Base-by-base conservation (phyloP, 139 green algal genomes). In the Chlorella ohadii region DNA sequence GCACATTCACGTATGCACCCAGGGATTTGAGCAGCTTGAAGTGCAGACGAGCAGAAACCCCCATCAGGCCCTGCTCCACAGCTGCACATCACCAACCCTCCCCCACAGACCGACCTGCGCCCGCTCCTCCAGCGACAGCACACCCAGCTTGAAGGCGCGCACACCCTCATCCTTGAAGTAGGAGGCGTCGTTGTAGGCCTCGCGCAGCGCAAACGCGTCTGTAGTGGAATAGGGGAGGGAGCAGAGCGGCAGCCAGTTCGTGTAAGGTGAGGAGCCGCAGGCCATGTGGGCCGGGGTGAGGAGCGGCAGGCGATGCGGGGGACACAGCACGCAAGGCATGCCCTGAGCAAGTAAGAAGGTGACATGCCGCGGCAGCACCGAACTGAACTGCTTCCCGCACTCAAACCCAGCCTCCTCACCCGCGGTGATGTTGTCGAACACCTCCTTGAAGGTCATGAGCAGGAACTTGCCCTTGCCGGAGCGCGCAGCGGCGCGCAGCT, bases 91-190 rank as follows among this genome's bases (percentile, higher is more conserved):
- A n/a, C n/a, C n/a, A n/a, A n/a, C 66, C 33, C 66, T 44, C 11
- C 25, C 1, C 72, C 72, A 23, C 25, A 64, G 19, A 87, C 91
- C 76, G 19, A 87, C 91, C 76, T 87, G 57, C 9, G 91, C 91
- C 1, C 89, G 84, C 89, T 94, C 90, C 86, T 90, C 84, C 76
- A 94, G 83, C 20, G 72, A 90, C 68, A 95, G 72, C 77, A 92
- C 82, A 20, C 92, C 92, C 31, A 95, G 81, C 77, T 90, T 94
- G 91, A 95, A 95, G 33, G 93, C 86, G 1, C 74, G 68, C 44
- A 84, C 61, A 9, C 92, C 92, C 77, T 95, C 92, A 19, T 89
- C 71, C 85, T 91, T 93, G 86, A 95, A 94, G 76, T 94, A 93
- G 39, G 55, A 76, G 38, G 92, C 90, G 74, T 95, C 92, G 47